Evolutionary conservation across 1,284 basidiomycete species (phyloP).

Genomic region (Agroathelia rolfsii): DNA sequence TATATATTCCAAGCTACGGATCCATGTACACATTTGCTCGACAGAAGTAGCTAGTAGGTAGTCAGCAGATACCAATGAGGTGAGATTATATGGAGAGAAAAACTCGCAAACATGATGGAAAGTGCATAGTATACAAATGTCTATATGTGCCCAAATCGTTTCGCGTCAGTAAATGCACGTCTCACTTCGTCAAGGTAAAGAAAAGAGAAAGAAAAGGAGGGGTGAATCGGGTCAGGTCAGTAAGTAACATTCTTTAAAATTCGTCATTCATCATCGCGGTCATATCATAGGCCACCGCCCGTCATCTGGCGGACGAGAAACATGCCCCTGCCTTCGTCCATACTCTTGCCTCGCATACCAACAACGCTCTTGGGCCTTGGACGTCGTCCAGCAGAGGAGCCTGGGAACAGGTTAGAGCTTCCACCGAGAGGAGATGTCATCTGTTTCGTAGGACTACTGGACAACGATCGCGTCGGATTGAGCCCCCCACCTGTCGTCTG

Average conservation of each 20-base stretch:
- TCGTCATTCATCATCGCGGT: slow-evolving; percentile 5
- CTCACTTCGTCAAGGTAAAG: no score
- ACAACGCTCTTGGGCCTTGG: slow-evolving; percentile 57
- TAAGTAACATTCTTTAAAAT: slow-evolving; percentile 5
- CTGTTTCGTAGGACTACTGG: slow-evolving; percentile 48
- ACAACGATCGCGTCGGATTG: slow-evolving; percentile 45
- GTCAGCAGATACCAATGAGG: no score
- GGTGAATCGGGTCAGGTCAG: slow-evolving; percentile 1
- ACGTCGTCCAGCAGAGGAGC: slow-evolving; percentile 16
- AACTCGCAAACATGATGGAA: no score
- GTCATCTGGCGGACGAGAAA: slow-evolving; percentile 64
- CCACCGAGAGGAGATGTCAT: slow-evolving; percentile 17
- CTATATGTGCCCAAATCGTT: no score
- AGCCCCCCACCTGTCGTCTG: slow-evolving; percentile 60
- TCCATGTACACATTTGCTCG: no score
- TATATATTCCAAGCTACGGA: no score
- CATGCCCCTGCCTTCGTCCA: slow-evolving; percentile 57
- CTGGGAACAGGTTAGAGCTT: slow-evolving; percentile 2
- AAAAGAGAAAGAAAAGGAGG: slow-evolving; percentile 6
- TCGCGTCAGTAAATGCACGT: no score
- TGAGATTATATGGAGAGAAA: no score
- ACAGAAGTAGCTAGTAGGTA: no score
- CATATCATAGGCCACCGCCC: slow-evolving; percentile 29
- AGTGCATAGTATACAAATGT: no score
- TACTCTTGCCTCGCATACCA: slow-evolving; percentile 46